Evolutionary conservation across 106 monocot genomes (phyloP).

Genomic region (Allium sativum): DNA sequence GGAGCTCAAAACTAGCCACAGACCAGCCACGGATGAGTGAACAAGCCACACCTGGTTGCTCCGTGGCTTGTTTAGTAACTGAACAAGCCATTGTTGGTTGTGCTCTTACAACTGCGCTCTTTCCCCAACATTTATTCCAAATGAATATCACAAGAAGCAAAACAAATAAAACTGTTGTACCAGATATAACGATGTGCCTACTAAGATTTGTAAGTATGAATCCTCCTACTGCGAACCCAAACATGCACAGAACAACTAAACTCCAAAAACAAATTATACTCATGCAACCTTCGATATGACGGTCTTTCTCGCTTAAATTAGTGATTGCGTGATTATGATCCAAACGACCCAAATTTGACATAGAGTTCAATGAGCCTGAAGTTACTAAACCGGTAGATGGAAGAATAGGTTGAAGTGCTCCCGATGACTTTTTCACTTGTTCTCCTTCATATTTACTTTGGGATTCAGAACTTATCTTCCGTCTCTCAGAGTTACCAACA

Average conservation of each 20-base stretch:
- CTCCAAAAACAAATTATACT: conserved; percentile 43
- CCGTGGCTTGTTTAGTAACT: no score
- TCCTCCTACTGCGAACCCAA: conserved; percentile 64
- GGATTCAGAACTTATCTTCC: conserved; percentile 56
- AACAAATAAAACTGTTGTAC: conserved; percentile 60
- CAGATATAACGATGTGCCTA: conserved; percentile 59
- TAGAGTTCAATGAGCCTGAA: conserved; percentile 65
- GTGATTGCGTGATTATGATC: conserved; percentile 67
- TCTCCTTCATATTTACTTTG: conserved; percentile 58
- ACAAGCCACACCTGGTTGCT: no score
- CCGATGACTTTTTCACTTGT: conserved; percentile 53
- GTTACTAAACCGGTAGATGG: conserved; percentile 69
- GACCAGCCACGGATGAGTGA: no score
- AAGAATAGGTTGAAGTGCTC: conserved; percentile 49
- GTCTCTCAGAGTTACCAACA: conserved; percentile 32
- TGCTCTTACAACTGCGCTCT: conserved; percentile 32
- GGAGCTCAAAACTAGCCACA: no score
- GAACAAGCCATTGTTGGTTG: no score
- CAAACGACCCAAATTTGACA: no score
- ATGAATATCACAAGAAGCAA: conserved; percentile 48
- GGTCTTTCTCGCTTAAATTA: conserved; percentile 43
- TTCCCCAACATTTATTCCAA: conserved; percentile 66
- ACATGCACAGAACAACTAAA: conserved; percentile 43
- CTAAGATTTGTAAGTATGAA: conserved; percentile 67
- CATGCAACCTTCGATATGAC: conserved; percentile 36